Evolutionary conservation across 495 filamentous ascomycete species (phyloP).

Genomic region (Hypoxylon cercidicola): DNA sequence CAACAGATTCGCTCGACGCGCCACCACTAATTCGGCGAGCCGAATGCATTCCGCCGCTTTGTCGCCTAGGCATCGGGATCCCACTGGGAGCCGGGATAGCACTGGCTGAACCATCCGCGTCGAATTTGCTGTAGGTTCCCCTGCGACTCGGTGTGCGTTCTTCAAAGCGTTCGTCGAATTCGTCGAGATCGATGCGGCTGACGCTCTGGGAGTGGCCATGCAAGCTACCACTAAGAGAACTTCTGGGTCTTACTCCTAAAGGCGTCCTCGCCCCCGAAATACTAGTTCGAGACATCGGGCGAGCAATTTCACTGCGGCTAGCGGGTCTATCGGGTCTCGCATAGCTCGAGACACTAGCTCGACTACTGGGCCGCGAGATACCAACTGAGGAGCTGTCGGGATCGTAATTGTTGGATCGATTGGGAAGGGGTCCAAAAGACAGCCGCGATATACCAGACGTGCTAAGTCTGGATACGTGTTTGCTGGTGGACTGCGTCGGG

Average conservation of each 20-base stretch:
- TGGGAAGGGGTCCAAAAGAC: slow-evolving; percentile 64
- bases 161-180: slow-evolving; percentile 57
- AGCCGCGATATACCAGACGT: slow-evolving; percentile 64
- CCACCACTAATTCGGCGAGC: slow-evolving; percentile 58
- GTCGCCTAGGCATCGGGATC: slow-evolving; percentile 64
- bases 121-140: slow-evolving; percentile 63
- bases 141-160: slow-evolving; percentile 60
- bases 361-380: slow-evolving; percentile 68
- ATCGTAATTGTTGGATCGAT: slow-evolving; percentile 47
- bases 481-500: slow-evolving; percentile 54
- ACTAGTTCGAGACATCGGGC: slow-evolving; percentile 70
- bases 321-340: slow-evolving; percentile 61
- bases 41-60: slow-evolving; percentile 60
- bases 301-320: slow-evolving; percentile 62
- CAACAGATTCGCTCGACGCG: slow-evolving; percentile 46
- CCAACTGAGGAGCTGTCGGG: slow-evolving; percentile 51
- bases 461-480: slow-evolving; percentile 61
- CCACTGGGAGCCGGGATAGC: slow-evolving; percentile 48
- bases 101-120: slow-evolving; percentile 58
- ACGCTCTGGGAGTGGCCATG: slow-evolving; percentile 63
- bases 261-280: slow-evolving; percentile 72
- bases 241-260: slow-evolving; percentile 64
- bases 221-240: slow-evolving; percentile 65
- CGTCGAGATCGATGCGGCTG: slow-evolving; percentile 52
- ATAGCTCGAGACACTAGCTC: slow-evolving; percentile 66